Percentiles rank a stretch among this genome's conserved stretches.
These are phyloP conservation scores for Penicillium coffeae DNA, from an alignment of 495 filamentous ascomycete species.

Conservation along the genomic window DNA sequence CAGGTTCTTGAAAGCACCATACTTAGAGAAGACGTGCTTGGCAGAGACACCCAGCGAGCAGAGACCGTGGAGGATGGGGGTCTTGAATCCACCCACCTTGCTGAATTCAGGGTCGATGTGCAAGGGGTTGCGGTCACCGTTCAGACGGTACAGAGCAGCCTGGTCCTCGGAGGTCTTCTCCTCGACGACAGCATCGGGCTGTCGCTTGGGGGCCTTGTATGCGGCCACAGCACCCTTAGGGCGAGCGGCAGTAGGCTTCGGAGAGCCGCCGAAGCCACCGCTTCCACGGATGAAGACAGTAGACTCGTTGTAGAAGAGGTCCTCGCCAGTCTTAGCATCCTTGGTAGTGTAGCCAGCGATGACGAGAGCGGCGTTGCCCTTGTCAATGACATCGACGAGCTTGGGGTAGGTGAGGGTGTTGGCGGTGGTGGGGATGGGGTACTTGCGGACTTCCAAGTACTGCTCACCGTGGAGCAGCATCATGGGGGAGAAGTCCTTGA, in stretches of 20 bases:
- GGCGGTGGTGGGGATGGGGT: slow-evolving; percentile 85
- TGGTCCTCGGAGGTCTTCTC: slow-evolving; percentile 91
- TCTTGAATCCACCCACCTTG: slow-evolving; percentile 94
- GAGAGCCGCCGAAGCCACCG: slow-evolving; percentile 85
- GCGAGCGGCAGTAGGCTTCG: slow-evolving; percentile 62
- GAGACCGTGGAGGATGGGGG: slow-evolving; percentile 89
- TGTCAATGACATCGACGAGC: slow-evolving; percentile 93
- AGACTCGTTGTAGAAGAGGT: slow-evolving; percentile 95
- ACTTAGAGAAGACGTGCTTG: slow-evolving; percentile 84
- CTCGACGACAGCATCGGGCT: slow-evolving; percentile 78
- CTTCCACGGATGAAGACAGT: slow-evolving; percentile 89
- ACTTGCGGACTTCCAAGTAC: slow-evolving; percentile 93
- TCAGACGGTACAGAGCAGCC: slow-evolving; percentile 90
- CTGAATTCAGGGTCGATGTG: slow-evolving; percentile 94
- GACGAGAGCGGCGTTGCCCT: slow-evolving; percentile 86
- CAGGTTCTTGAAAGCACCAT: slow-evolving; percentile 83
- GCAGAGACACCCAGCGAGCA: slow-evolving; percentile 92
- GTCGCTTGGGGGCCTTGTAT: slow-evolving; percentile 73
- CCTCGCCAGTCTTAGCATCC: slow-evolving; percentile 71
- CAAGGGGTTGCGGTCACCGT: slow-evolving; percentile 89
- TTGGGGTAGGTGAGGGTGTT: slow-evolving; percentile 77
- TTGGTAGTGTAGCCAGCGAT: slow-evolving; percentile 78
- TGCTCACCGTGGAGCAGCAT: slow-evolving; percentile 99
- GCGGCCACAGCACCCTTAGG: slow-evolving; percentile 74
- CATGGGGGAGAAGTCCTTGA: slow-evolving; percentile 96